phyloP scores from a whole-genome alignment of 495 filamentous ascomycete genomes.

The Penicillium samsonianum region DNA sequence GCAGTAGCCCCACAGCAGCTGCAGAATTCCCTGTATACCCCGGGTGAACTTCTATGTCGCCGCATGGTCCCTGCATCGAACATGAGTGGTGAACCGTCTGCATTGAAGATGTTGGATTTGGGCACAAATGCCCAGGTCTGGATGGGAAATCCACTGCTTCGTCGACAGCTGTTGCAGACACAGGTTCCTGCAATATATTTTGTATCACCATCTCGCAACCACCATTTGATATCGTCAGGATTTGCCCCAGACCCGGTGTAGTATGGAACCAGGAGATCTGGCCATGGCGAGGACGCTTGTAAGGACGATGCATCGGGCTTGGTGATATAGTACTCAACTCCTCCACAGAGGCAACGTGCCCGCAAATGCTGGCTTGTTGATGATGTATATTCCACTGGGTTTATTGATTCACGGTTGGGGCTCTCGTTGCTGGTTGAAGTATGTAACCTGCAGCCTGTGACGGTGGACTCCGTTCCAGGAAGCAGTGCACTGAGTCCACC shows the following conservation, averaged over 20 bases:
- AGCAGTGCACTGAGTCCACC: conserved; percentile 60
- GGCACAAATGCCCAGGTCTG: conserved; percentile 71
- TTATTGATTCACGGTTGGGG: neutral
- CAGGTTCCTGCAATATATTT: conserved; percentile 68
- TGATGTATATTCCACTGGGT: neutral
- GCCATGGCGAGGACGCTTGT: conserved; percentile 47
- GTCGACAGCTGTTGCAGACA: conserved; percentile 62
- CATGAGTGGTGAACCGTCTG: conserved; percentile 36
- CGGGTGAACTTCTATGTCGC: conserved; percentile 54
- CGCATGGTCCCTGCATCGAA: conserved; percentile 52
- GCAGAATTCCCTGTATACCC: conserved; percentile 65
- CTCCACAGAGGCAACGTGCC: conserved; percentile 45
- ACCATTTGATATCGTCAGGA: conserved; percentile 53
- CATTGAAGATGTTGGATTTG: conserved; percentile 57
- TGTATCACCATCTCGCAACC: conserved; percentile 43
- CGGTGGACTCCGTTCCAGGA: conserved; percentile 15
- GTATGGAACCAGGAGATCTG: conserved; percentile 56
- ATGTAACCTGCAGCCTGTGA: conserved; percentile 23
- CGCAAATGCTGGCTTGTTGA: conserved; percentile 25
- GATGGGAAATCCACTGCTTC: conserved; percentile 64
- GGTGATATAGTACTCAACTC: conserved; percentile 47
- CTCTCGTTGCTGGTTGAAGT: conserved; percentile 24
- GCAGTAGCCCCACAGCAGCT: conserved; percentile 62
- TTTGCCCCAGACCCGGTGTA: conserved; percentile 41
- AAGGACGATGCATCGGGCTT: conserved; percentile 43